Conservation (phyloP, 2,329 filamentous ascomycete species). For the Hymenoscyphus scutula region DNA sequence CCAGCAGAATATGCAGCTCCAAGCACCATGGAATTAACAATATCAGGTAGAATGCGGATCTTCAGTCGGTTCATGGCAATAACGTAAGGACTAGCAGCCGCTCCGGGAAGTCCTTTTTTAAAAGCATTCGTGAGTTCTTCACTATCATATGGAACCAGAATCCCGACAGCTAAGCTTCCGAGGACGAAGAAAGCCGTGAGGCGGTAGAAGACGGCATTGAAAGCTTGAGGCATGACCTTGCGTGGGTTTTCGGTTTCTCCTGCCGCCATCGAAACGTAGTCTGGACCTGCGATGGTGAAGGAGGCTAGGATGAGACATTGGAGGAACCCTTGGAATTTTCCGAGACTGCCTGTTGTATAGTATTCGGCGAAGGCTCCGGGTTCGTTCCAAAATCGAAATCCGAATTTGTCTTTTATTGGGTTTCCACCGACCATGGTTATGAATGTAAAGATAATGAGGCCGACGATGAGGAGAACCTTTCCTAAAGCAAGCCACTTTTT, state of each 20-base stretch:
- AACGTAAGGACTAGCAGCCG: conserved; percentile 43
- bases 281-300: conserved; percentile 67
- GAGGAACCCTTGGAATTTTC: conserved; percentile 59
- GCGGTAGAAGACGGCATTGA: conserved; percentile 70
- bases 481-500: not conserved
- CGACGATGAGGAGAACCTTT: conserved; percentile 65
- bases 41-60: conserved; percentile 54
- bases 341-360: conserved; percentile 51
- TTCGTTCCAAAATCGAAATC: conserved; percentile 50
- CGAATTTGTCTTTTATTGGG: conserved; percentile 53
- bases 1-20: conserved; percentile 53
- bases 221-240: conserved; percentile 62
- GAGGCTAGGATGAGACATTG: conserved; percentile 59
- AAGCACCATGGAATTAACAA: conserved; percentile 60
- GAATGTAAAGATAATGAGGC: conserved; percentile 56
- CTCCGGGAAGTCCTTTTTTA: conserved; percentile 38
- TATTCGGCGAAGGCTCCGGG: conserved; percentile 52
- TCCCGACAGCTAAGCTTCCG: conserved; percentile 63
- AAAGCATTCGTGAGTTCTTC: conserved; percentile 53
- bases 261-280: conserved; percentile 68
- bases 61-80: conserved; percentile 59
- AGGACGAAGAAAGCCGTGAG: conserved; percentile 69
- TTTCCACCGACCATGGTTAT: conserved; percentile 63
- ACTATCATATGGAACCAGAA: conserved; percentile 64
- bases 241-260: conserved; percentile 66